Evolutionary conservation across 352 stramenopile genomes (phyloP), one percentile per base, ranked within the genome.

Genomic region (Globisporangium takayamanum): DNA sequence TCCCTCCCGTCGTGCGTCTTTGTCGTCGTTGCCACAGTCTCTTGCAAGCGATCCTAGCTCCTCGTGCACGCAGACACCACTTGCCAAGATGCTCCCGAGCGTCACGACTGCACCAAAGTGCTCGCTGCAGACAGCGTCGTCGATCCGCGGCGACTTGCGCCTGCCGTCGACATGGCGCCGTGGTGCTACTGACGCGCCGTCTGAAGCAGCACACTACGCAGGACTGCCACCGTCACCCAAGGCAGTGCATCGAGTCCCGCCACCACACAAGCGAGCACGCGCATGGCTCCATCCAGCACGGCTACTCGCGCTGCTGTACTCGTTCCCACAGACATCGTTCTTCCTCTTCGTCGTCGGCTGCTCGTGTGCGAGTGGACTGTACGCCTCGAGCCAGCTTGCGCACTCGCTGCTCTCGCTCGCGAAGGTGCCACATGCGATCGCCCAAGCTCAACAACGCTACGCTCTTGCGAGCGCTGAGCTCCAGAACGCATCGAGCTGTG

Each of bases 291-390:
- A 42, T n/a, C 46, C 16, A 22, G 2, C 22, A 26, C 15, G 39
- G 30, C 25, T 55, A 46, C 6, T 60, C 45, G 6, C 25, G 28
- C 78, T 64, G 71, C 47, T 84, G 26, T 69, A 62, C 55, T 70
- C 64, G 45, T 80, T 78, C 46, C 78, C 80, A 25, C 73, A 79
- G 0, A 44, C 84, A 7, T 69, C 68, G 50, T 88, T 86, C 59
- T 44, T 79, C n/a, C n/a, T 87, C 18, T 58, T 87, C 15, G 73
- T 80, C 37, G 44, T 85, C 22, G 16, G 66, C 22, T 79, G 68
- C 50, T 73, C 66, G 16, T 75, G 74, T 42, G 42, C 67, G 5
- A 73, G 72, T 25, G 80, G 80, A n/a, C 61, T 74, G 33, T 73
- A 72, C 59, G 53, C 78, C 10, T 72, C 78, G 10, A 73, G 71